Base-by-base conservation (phyloP, 106 monocot genomes). In the Acanthochlamys bracteata region DNA sequence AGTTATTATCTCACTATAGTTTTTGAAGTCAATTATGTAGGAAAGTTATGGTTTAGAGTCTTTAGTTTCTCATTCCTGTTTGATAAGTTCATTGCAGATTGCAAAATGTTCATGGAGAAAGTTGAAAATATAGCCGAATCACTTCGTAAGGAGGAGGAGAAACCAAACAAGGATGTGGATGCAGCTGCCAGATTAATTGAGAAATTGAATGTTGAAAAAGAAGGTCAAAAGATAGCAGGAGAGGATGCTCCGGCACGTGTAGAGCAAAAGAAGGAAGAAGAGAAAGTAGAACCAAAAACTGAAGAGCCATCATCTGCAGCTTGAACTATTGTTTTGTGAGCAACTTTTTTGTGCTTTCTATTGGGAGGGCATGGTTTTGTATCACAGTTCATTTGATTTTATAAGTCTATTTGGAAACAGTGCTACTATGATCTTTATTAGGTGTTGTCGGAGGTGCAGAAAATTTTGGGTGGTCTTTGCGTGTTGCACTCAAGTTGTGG, bases 91-190 rank as follows among this genome's bases (percentile, higher is more conserved):
- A 27, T 55, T 13, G 27, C 70, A 93, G 93, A 93, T 58, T 83
- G 88, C 78, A 86, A 83, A 79, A 74, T 69, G 27, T 93, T 93
- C 66, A 93, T 66, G 83, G 93, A 86, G 49, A 79, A 46, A 25
- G 81, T 93, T 39, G 89, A 89, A 39, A 74, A 74, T 26, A 69
- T 86, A 65, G 86, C 81, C 14, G 93, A 93, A 64, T 78, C 78
- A 41, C 24, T 74, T 19, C 69, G 61, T 7, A 83, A 71, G 59
- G 55, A 41, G 15, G 86, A 89, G 25, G 86, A 71, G 60, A 73
- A 77, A 59, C 84, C 78, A 24, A 77, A 53, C 67, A 54, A 71
- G 67, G 81, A 83, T 23, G 83, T 64, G 7, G 55, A 78, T 3
- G 25, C 57, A 42, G 73, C 89, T n/a, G 80, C 89, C 27, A 74